Evolutionary conservation across 352 stramenopile species (phyloP).

Genomic region (Discostella stelligera): DNA sequence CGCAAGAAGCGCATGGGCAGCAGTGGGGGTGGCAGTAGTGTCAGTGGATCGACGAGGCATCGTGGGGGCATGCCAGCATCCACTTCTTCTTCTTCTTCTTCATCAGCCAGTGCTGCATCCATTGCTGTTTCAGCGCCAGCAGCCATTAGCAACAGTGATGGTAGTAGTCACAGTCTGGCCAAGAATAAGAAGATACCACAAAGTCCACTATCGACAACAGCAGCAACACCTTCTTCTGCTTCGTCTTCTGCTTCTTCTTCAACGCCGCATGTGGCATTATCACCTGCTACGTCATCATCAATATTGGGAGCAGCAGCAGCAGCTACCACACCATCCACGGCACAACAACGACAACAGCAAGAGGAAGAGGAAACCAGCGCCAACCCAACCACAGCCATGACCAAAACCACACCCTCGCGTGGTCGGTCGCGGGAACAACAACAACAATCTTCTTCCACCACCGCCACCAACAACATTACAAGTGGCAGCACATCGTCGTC

Average conservation of each 20-base stretch:
- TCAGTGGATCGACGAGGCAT: neutral
- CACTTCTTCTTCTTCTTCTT: conserved; percentile 1
- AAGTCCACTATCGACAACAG: neutral
- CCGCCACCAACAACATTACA: too few species aligned
- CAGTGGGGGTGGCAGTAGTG: neutral
- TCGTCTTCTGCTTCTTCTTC: neutral
- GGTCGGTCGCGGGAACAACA: neutral
- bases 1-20: conserved; percentile 15
- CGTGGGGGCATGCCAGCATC: neutral
- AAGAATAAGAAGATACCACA: conserved; percentile 2
- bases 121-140: neutral
- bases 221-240: too few species aligned
- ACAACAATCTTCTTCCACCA: neutral
- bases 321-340: neutral
- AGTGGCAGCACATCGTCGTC: neutral
- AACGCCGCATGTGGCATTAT: neutral
- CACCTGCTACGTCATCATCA: neutral
- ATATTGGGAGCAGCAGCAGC: neutral
- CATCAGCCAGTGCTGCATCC: neutral
- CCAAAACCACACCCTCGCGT: neutral
- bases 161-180: neutral
- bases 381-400: too few species aligned
- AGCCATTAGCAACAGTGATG: neutral
- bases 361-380: too few species aligned
- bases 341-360: neutral